Base-by-base conservation (phyloP, 2,329 filamentous ascomycete genomes). In the Alternaria sp. region DNA sequence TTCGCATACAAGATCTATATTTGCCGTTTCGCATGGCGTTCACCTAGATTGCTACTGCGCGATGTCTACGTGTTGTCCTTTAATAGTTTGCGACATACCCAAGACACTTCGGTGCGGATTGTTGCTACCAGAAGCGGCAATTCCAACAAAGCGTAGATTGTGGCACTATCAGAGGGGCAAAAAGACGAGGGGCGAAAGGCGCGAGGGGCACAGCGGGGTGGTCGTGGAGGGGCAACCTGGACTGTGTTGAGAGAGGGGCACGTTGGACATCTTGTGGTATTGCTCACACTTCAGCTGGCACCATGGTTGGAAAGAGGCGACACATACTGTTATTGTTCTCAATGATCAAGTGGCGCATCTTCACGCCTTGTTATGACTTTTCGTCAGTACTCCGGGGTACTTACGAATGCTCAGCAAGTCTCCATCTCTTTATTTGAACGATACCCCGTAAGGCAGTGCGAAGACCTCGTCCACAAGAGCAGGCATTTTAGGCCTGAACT, bases 91-190 rank as follows among this genome's bases (percentile, higher is more conserved):
- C n/a, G 28, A 37, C 49, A 14, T 33, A 23, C 21, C 18, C n/a
- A 33, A 28, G 20, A 53, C n/a, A 43, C 15, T 54, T 58, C 28
- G 12, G 25, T 41, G 43, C 55, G 47, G 14, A 9, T 49, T 43
- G 7, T 10, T 33, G 20, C 26, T 58, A n/a, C 55, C 28, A 28
- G 18, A 45, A 55, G n/a, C 12, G 25, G 20, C 44, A 54, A 50
- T 5, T 43, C 12, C 12, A 18, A 57, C 18, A 46, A 33, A 41
- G 46, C 45, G 41, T 46, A 60, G 30, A 46, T 66, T 61, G 51
- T 33, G 55, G 67, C 65, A 64, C 67, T 69, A 69, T 63, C 56
- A 57, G 67, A 69, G 67, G 67, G 67, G 67, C 67, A 69, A 55
- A 58, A 46, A 23, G 43, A 47, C 21, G 65, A 68, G 63, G 65